These are phyloP conservation scores for Wickerhamiella brachini DNA, from an alignment of 805 yeast species.

Conservation along the genomic window DNA sequence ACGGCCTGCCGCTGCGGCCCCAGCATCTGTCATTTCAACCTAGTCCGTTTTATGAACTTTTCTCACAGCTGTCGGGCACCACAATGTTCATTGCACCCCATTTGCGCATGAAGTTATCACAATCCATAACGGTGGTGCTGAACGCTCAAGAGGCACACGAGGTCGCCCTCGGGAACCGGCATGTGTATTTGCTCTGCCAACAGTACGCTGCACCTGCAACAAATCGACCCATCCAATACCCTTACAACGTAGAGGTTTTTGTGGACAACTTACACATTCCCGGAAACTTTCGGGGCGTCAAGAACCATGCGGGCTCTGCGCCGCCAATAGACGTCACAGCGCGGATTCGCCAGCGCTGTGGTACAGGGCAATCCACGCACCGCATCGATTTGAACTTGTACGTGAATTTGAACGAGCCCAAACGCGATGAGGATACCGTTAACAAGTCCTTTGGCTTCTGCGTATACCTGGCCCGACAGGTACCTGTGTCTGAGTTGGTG, in stretches of 20 bases:
- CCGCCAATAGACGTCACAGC: slow-evolving; percentile 69
- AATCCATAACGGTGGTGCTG: slow-evolving; percentile 28
- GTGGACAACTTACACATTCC: slow-evolving; percentile 40
- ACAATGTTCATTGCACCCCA: slow-evolving; percentile 12
- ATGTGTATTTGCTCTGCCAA: slow-evolving; percentile 42
- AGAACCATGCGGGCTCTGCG: slow-evolving; percentile 63
- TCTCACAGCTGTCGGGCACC: slow-evolving; percentile 11
- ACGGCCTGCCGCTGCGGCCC: neutral
- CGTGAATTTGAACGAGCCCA: slow-evolving; percentile 40
- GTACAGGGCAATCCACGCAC: neutral
- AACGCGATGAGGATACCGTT: slow-evolving; percentile 41
- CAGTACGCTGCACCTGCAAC: slow-evolving; percentile 9
- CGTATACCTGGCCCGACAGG: slow-evolving; percentile 43
- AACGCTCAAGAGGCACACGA: slow-evolving; percentile 29
- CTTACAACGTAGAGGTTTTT: slow-evolving; percentile 54
- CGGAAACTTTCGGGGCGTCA: slow-evolving; percentile 57
- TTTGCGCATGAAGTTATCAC: slow-evolving; percentile 2
- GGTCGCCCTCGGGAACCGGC: slow-evolving; percentile 25
- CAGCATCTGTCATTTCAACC: slow-evolving; percentile 10
- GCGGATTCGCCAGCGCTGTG: slow-evolving; percentile 19
- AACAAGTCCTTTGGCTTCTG: slow-evolving; percentile 28
- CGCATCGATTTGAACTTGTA: slow-evolving; percentile 17
- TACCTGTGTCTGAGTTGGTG: slow-evolving; percentile 31
- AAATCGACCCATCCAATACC: slow-evolving; percentile 38
- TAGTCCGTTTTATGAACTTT: slow-evolving; percentile 20